phyloP scores from a whole-genome alignment of 129 eudicot genomes.

The Oenanthe sinensis region DNA sequence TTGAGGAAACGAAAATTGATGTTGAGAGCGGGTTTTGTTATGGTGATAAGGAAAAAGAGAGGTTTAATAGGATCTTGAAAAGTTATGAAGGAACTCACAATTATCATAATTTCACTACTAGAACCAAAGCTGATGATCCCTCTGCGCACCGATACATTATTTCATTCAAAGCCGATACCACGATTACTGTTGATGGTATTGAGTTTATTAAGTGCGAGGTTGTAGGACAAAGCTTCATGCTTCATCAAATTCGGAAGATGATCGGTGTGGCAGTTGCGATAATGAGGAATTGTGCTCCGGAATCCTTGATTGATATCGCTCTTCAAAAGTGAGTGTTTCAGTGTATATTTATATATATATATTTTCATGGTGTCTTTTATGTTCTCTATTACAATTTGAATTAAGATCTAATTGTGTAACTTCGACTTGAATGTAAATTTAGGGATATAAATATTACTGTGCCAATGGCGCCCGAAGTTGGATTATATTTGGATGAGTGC shows the following conservation, averaged over 20 bases:
- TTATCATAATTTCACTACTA: slow-evolving; percentile 81
- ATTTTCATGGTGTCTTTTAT: not conserved
- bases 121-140: slow-evolving; percentile 78
- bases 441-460: slow-evolving; percentile 67
- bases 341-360: not conserved
- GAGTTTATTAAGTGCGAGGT: slow-evolving; percentile 92
- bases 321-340: slow-evolving; percentile 47
- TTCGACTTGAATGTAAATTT: slow-evolving; percentile 3
- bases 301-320: slow-evolving; percentile 61
- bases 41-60: slow-evolving; percentile 52
- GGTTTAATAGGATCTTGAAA: slow-evolving; percentile 72
- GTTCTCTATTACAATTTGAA: not conserved
- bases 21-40: slow-evolving; percentile 35
- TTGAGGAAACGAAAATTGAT: slow-evolving; percentile 11
- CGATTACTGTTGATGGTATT: slow-evolving; percentile 56
- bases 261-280: slow-evolving; percentile 86
- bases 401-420: slow-evolving; percentile 7
- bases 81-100: slow-evolving; percentile 81
- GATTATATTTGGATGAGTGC: slow-evolving; percentile 82
- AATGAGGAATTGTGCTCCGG: slow-evolving; percentile 74
- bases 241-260: slow-evolving; percentile 93
- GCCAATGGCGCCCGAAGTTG: slow-evolving; percentile 97
- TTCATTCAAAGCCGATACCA: slow-evolving; percentile 55
- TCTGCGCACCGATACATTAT: slow-evolving; percentile 64
- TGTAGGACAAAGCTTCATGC: slow-evolving; percentile 96